A percentile compares a stretch with the other conserved stretches of the same genome.
phyloP scores from a whole-genome alignment of 768 basidiomycete species.

The Boletus reticulatus region DNA sequence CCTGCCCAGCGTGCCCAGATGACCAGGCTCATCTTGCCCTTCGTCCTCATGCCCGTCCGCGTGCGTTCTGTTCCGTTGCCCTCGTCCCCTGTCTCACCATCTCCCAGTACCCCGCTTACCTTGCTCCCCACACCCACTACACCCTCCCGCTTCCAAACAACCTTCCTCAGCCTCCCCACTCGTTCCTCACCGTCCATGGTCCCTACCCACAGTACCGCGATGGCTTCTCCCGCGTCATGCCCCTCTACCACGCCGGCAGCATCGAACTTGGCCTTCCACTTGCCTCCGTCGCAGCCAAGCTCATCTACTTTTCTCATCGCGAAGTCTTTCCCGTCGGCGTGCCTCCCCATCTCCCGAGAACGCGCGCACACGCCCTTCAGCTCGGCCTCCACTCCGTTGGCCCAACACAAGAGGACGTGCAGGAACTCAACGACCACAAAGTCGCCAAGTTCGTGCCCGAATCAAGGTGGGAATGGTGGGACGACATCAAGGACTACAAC shows the following conservation, averaged over 20 bases:
- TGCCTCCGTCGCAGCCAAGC: constrained; percentile 54
- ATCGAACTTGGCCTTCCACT: constrained; percentile 39
- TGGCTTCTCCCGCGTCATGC: constrained; percentile 29
- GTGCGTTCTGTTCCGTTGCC: constrained; percentile 24
- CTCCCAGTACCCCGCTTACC: constrained; percentile 50
- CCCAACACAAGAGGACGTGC: constrained; percentile 59
- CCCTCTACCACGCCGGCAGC: constrained; percentile 31
- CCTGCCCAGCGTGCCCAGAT: constrained; percentile 27
- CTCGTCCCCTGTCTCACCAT: neutral
- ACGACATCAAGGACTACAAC: constrained; percentile 15
- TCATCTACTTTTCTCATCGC: constrained; percentile 59
- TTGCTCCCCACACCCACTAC: constrained; percentile 63
- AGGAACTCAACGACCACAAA: constrained; percentile 49
- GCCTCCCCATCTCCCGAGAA: constrained; percentile 36
- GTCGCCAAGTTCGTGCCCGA: constrained; percentile 31
- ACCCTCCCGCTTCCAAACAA: constrained; percentile 44
- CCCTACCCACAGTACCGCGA: constrained; percentile 46
- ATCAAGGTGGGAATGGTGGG: constrained; percentile 23
- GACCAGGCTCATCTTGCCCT: constrained; percentile 40
- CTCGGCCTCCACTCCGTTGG: constrained; percentile 27
- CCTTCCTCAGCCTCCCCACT: constrained; percentile 19
- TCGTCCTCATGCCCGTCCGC: constrained; percentile 49
- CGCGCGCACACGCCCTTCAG: constrained; percentile 29
- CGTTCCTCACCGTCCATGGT: constrained; percentile 41
- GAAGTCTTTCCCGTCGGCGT: constrained; percentile 47